Base-by-base conservation (phyloP, 2,329 filamentous ascomycete species). In the Byssothecium circinans region DNA sequence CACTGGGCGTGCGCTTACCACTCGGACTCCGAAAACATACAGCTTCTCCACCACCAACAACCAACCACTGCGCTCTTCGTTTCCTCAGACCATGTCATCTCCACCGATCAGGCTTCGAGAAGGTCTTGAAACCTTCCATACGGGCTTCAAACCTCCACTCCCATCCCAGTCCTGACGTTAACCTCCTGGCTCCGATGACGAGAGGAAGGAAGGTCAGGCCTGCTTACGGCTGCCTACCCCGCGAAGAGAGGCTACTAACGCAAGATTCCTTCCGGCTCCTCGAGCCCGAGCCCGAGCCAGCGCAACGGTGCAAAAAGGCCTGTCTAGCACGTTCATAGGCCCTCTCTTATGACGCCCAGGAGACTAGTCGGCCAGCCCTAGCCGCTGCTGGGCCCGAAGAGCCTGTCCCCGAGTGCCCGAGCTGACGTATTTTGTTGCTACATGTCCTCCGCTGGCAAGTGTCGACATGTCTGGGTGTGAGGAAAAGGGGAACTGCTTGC, bases 21-120 rank as follows among this genome's bases (percentile, higher is more conserved):
- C 23, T 62, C 60, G 57, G 62, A 62, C 49, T 60, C 60, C 61
- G 61, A 64, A 57, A 39, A 40, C 46, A 49, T 47, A 12, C 38
- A 23, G 17, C 23, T n/a, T n/a, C n/a, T n/a, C n/a, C n/a, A n/a
- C n/a, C n/a, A n/a, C n/a, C 32, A 39, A 20, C 25, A 17, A 39
- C 40, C 11, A 35, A 45, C 50, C 35, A 33, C 50, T 45, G 47
- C 46, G 36, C 44, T 43, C 40, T 38, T 37, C 46, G 38, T 43
- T 39, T 48, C 51, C 57, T 36, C 38, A 42, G 41, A 43, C 39
- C 51, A 47, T 47, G 49, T 45, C 22, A 41, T 25, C 37, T 41
- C 14, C 23, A 25, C 49, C 45, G 41, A 50, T 58, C 50, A 57
- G 47, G 50, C 57, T 63, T 63, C 58, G 53, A 54, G 61, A 59